A percentile compares a stretch with the other conserved stretches of the same genome.
Evolutionary conservation across 192 early-diverging fungal species (phyloP).

Genomic region (Chytriomyces sp.): DNA sequence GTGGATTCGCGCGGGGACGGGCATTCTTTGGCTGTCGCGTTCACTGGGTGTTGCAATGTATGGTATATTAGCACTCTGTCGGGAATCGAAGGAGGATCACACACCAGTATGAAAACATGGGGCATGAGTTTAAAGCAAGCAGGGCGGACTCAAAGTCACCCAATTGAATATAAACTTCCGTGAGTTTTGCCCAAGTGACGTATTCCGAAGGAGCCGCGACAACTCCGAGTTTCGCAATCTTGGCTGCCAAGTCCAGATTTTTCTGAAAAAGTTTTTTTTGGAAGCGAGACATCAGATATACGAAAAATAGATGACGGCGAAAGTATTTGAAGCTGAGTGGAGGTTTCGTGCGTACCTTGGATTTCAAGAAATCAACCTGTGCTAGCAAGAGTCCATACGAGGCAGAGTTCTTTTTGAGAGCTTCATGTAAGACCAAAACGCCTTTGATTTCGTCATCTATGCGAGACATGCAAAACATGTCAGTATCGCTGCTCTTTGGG

Average conservation of each 20-base stretch:
- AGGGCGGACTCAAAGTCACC: slow-evolving; percentile 89
- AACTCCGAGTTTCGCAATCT: slow-evolving; percentile 90
- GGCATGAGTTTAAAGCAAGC: slow-evolving; percentile 95
- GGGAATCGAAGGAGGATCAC: slow-evolving; percentile 47
- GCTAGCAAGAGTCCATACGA: slow-evolving; percentile 86
- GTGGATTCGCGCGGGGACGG: slow-evolving; percentile 84
- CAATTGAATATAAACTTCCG: slow-evolving; percentile 88
- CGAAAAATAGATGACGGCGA: background rate
- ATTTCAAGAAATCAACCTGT: slow-evolving; percentile 86
- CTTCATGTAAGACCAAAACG: slow-evolving; percentile 83
- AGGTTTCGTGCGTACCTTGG: slow-evolving; percentile 60
- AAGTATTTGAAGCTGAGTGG: background rate
- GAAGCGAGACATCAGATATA: background rate
- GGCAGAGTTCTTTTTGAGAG: slow-evolving; percentile 75
- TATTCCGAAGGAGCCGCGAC: slow-evolving; percentile 95
- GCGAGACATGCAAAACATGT: slow-evolving; percentile 66
- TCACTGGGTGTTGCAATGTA: slow-evolving; percentile 45
- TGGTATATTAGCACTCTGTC: slow-evolving; percentile 7
- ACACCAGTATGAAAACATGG: slow-evolving; percentile 95
- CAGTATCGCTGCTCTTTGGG: slow-evolving; percentile 84
- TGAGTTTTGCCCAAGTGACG: slow-evolving; percentile 92
- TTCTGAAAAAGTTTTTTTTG: slow-evolving; percentile 39
- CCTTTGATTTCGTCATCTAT: slow-evolving; percentile 92
- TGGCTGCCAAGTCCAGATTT: slow-evolving; percentile 77
- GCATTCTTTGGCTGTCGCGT: slow-evolving; percentile 89